phyloP scores from a whole-genome alignment of 2,329 filamentous ascomycete species.

The Kalaharituber pfeilii region DNA sequence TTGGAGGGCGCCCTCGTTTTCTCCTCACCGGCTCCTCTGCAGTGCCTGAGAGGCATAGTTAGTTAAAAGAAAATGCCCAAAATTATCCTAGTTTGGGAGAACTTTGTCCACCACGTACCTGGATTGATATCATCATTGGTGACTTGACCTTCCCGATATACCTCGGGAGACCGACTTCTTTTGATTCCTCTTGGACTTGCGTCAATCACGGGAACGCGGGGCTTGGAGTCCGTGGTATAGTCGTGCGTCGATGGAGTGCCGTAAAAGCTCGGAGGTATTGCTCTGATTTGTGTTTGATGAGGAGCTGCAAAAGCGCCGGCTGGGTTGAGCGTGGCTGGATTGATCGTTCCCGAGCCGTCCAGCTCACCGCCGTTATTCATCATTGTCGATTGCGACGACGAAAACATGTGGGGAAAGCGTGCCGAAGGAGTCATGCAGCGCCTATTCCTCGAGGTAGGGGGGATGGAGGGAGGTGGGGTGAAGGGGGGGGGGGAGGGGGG shows the following conservation, averaged over 20 bases:
- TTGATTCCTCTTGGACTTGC: conserved; percentile 53
- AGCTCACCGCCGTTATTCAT: conserved; percentile 19
- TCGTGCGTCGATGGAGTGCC: conserved; percentile 12
- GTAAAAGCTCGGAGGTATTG: neutral
- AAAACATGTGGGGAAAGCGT: conserved; percentile 6
- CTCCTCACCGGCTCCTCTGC: conserved; percentile 27
- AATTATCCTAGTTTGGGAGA: no score
- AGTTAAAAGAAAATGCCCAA: no score
- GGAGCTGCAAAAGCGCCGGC: conserved; percentile 36
- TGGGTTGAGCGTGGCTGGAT: conserved; percentile 64
- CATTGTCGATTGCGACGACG: conserved; percentile 11
- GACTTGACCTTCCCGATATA: conserved; percentile 38
- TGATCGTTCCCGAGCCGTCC: conserved; percentile 75
- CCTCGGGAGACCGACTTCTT: conserved; percentile 55
- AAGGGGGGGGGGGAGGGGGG: conserved; percentile 7
- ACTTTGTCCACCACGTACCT: no score
- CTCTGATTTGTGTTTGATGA: neutral
- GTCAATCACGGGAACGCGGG: conserved; percentile 18
- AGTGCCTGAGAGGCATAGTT: conserved; percentile 17
- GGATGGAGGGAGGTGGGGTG: neutral
- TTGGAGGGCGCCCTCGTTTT: conserved; percentile 35
- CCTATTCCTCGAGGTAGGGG: neutral
- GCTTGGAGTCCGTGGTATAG: conserved; percentile 17
- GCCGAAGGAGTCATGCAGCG: neutral
- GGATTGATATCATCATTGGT: conserved; percentile 48